Conservation (phyloP, 139 green algal genomes). For the Tetradesmus lagerheimii region DNA sequence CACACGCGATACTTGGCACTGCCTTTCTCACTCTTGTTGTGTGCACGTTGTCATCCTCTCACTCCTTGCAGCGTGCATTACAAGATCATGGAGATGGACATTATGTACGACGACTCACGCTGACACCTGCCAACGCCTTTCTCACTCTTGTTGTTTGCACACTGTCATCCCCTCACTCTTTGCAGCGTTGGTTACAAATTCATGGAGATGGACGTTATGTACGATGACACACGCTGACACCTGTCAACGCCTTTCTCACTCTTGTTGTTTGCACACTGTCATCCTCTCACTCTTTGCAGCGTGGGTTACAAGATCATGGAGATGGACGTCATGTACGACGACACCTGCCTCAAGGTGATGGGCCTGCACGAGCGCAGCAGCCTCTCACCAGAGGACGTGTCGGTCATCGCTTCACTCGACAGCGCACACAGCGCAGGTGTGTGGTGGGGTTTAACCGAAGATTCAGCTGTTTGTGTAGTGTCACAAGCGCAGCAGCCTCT, state of each 20-base stretch:
- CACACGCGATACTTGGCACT: too few species aligned
- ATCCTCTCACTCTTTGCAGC: constrained; percentile 18
- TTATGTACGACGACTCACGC: too few species aligned
- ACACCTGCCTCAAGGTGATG: constrained; percentile 37
- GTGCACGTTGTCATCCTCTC: too few species aligned
- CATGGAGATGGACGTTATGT: constrained; percentile 36
- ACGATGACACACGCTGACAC: constrained; percentile 38
- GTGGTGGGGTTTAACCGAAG: too few species aligned
- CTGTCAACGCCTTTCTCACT: constrained; percentile 15
- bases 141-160: background rate
- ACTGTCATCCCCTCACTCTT: background rate
- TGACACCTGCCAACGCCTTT: too few species aligned
- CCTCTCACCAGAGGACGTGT: constrained; percentile 38
- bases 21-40: too few species aligned
- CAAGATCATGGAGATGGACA: too few species aligned
- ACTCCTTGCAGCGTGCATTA: too few species aligned
- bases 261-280: background rate
- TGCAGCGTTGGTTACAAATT: constrained; percentile 36
- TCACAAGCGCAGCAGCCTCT: constrained; percentile 23
- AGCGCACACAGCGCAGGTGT: constrained; percentile 13
- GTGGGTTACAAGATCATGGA: constrained; percentile 37
- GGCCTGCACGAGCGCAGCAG: constrained; percentile 25
- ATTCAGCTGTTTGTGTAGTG: too few species aligned
- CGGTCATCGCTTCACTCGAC: constrained; percentile 21
- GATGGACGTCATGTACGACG: constrained; percentile 49